These are phyloP conservation scores for Ogataea populi-albae DNA, from an alignment of 805 yeast genomes.

Conservation along the genomic window DNA sequence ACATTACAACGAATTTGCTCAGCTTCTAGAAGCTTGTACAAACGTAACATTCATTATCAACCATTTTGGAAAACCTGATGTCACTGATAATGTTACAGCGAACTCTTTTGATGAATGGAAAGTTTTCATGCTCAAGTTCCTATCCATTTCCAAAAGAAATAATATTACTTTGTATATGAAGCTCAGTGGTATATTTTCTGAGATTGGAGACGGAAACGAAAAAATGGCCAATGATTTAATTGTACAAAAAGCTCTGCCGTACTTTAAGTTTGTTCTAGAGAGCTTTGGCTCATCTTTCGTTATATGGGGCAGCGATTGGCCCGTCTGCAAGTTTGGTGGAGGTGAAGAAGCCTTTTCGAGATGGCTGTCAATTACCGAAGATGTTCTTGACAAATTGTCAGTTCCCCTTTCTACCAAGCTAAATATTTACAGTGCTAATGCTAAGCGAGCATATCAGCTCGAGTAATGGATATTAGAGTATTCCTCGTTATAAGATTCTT, in stretches of 20 bases:
- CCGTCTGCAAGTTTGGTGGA: slow-evolving; percentile 6
- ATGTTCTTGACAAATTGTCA: slow-evolving; percentile 1
- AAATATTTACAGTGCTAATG: slow-evolving; percentile 5
- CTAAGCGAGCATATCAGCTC: slow-evolving; percentile 3
- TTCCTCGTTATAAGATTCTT: no score
- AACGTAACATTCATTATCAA: slow-evolving; percentile 36
- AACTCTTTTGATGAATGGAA: slow-evolving; percentile 23
- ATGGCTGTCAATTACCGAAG: slow-evolving; percentile 7
- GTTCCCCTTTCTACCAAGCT: slow-evolving; percentile 1
- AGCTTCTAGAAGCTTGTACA: slow-evolving; percentile 28
- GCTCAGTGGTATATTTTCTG: slow-evolving; percentile 14
- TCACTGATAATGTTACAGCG: slow-evolving; percentile 10
- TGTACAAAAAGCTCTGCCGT: slow-evolving; percentile 29
- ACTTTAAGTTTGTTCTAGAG: slow-evolving; percentile 32
- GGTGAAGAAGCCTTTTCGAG: slow-evolving; percentile 4
- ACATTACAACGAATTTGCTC: slow-evolving; percentile 39
- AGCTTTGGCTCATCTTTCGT: slow-evolving; percentile 44
- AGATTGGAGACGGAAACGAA: slow-evolving; percentile 4
- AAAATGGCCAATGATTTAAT: slow-evolving; percentile 6
- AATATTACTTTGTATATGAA: slow-evolving; percentile 10
- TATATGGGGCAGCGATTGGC: slow-evolving; percentile 13
- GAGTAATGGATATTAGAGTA: no score
- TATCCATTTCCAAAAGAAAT: slow-evolving; percentile 1
- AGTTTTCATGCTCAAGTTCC: slow-evolving; percentile 21
- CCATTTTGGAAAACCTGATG: slow-evolving; percentile 43